Base-by-base conservation (phyloP, 2,329 filamentous ascomycete genomes). In the Colletotrichum simmondsii region DNA sequence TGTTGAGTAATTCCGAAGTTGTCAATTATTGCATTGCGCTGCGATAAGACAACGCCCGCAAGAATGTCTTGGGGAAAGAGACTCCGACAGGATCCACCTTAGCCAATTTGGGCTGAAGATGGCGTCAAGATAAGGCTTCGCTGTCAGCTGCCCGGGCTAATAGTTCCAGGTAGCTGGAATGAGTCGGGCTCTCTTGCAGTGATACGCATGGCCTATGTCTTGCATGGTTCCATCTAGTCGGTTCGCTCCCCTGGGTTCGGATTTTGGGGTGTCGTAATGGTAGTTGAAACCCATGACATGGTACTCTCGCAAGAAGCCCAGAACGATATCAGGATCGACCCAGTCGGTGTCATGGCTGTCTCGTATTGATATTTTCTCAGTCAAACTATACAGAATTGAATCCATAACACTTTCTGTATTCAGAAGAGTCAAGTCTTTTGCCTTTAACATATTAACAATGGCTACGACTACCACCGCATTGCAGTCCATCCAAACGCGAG, bases 381-480 rank as follows among this genome's bases (percentile, higher is more conserved):
- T 2, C 14, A 16, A 42, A 42, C 0, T 42, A 1, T 16, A 42
- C 14, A 35, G 32, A 11, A 42, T 42, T 6, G 14, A 42, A 42
- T 7, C 1, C 37, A 16, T 16, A 16, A 42, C 37, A 42, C 14
- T 16, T 42, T 3, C 11, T 2, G 5, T 0, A 42, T 19, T 0
- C 37, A 7, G 37, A 42, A 2, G 37, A 42, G 37, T 19, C 14
- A 42, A 19, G 0, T 42, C 16, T 16, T 42, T 42, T 42, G 14
- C 0, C 37, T 42, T 0, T 0, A 1, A 42, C 16, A 42, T 42
- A 3, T 0, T 49, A 0, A 49, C n/a, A 19, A 49, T 49, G 42
- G 16, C 19, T 49, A 49, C 42, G 4, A n/a, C 19, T n/a, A 49
- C 19, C 6, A 49, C 42, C 42, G 19, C 4, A 8, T 10, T n/a